phyloP scores from a whole-genome alignment of 768 basidiomycete species.

The Calocera viscosa region DNA sequence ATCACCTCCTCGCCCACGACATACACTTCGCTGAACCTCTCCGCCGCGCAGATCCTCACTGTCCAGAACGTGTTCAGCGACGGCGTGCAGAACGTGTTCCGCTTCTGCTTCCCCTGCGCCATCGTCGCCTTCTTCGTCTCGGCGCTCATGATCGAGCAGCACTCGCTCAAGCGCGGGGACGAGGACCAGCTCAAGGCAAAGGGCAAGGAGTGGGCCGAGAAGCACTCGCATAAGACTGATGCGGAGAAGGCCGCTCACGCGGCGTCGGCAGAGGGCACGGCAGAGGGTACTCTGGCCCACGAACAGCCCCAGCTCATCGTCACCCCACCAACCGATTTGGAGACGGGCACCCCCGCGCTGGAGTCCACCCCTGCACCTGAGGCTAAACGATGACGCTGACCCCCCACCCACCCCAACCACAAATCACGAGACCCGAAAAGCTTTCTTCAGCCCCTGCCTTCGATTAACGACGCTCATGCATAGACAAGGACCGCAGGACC shows the following conservation, averaged over 20 bases:
- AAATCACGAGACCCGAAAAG: not conserved
- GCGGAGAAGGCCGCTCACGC: not conserved
- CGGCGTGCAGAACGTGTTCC: conserved; percentile 49
- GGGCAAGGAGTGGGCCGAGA: conserved; percentile 26
- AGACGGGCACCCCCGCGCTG: too few species aligned
- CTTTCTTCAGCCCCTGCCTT: not conserved
- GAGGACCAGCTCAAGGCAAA: conserved; percentile 36
- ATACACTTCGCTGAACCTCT: conserved; percentile 27
- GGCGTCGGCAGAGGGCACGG: too few species aligned
- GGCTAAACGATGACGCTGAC: too few species aligned
- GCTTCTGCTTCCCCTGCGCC: conserved; percentile 45
- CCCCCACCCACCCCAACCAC: too few species aligned
- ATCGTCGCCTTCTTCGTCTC: conserved; percentile 44
- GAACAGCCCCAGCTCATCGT: too few species aligned
- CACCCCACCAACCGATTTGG: too few species aligned
- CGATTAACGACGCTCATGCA: not conserved
- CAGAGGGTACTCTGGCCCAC: too few species aligned
- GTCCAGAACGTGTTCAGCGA: conserved; percentile 43
- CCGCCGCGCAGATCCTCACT: conserved; percentile 27
- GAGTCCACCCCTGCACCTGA: too few species aligned
- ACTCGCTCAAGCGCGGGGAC: conserved; percentile 46
- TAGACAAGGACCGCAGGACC: not conserved
- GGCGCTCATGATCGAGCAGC: conserved; percentile 48
- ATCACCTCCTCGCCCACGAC: conserved; percentile 19
- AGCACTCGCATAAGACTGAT: conserved; percentile 15